A percentile compares a stretch with the other conserved stretches of the same genome.
These are phyloP conservation scores for Podosphaera aphanis DNA, from an alignment of 2,329 filamentous ascomycete genomes.

Conservation along the genomic window DNA sequence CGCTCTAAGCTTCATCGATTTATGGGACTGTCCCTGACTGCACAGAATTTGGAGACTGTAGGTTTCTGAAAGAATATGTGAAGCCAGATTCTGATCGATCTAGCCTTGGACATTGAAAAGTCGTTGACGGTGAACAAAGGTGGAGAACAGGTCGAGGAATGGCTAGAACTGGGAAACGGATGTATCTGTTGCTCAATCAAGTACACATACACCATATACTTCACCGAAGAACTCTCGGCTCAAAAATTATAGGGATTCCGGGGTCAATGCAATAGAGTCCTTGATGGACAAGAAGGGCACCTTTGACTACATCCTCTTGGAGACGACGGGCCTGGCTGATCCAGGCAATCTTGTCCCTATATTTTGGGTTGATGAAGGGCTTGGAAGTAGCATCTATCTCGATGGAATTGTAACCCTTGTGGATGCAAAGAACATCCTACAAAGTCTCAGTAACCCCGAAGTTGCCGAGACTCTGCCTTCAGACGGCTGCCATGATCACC, in stretches of 20 bases:
- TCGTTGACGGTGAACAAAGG: slow-evolving; percentile 75
- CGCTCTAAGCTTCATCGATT: slow-evolving; percentile 14
- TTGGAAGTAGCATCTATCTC: slow-evolving; percentile 86
- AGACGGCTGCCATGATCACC: slow-evolving; percentile 23
- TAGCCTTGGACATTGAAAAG: slow-evolving; percentile 79
- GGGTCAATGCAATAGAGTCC: slow-evolving; percentile 84
- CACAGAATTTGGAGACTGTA: slow-evolving; percentile 61
- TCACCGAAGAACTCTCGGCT: not conserved
- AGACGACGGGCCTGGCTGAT: slow-evolving; percentile 87
- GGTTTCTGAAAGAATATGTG: slow-evolving; percentile 13
- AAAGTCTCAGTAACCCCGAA: slow-evolving; percentile 50
- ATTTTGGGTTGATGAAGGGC: slow-evolving; percentile 93
- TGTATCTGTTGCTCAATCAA: slow-evolving; percentile 97
- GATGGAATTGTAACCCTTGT: slow-evolving; percentile 93
- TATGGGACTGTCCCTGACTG: slow-evolving; percentile 3
- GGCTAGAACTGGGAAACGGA: slow-evolving; percentile 87
- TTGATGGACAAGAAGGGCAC: slow-evolving; percentile 82
- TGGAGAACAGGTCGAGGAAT: slow-evolving; percentile 67
- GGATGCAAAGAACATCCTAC: slow-evolving; percentile 79
- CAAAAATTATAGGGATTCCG: slow-evolving; percentile 41
- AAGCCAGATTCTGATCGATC: slow-evolving; percentile 1
- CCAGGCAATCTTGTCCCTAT: slow-evolving; percentile 86
- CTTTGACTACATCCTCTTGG: slow-evolving; percentile 93
- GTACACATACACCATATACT: slow-evolving; percentile 20
- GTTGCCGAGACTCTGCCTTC: slow-evolving; percentile 20